Evolutionary conservation across 2,329 filamentous ascomycete genomes (phyloP), one percentile per base, ranked within the genome.

Genomic region (Saccharata proteae): DNA sequence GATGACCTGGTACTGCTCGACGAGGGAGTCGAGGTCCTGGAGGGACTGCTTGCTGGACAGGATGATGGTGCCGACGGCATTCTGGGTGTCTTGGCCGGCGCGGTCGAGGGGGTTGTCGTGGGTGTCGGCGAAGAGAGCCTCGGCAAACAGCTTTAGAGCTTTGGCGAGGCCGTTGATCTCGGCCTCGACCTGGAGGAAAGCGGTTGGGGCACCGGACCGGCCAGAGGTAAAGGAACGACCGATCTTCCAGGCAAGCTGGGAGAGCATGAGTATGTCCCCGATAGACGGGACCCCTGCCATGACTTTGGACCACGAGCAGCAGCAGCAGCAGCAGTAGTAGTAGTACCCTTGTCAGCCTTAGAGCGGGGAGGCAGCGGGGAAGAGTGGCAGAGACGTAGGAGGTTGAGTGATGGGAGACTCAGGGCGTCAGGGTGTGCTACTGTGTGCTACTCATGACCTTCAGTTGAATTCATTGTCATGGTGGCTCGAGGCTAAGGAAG

Each of bases 191-290:
- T 58, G 54, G 11, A 51, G 46, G 37, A 65, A 64, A 16, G 60
- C 57, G 17, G 43, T 17, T 1, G 59, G 60, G 5, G 56, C 56
- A 32, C 47, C 44, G 30, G 52, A 52, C 18, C 54, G 51, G 16
- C 55, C 55, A 13, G 59, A 46, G 4, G 51, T 54, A 41, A 65
- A 65, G 2, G 59, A 54, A 29, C 58, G 45, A 16, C 58, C 59
- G 23, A 59, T 56, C 38, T 54, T 61, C 59, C 59, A 64, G 14
- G 61, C 59, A 24, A 55, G 49, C 41, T 64, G 59, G 4, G 58
- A 62, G 11, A 64, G 49, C 52, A 60, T 57, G 23, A 64, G 41
- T 13, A 63, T 58, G 44, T 64, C 61, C 34, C 59, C 61, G 36
- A 53, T 46, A 16, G 39, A 56, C 35, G 49, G 51, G 37, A 51